These are phyloP conservation scores for Paraglomus occultum DNA, from an alignment of 192 early-diverging fungal genomes.

Conservation along the genomic window DNA sequence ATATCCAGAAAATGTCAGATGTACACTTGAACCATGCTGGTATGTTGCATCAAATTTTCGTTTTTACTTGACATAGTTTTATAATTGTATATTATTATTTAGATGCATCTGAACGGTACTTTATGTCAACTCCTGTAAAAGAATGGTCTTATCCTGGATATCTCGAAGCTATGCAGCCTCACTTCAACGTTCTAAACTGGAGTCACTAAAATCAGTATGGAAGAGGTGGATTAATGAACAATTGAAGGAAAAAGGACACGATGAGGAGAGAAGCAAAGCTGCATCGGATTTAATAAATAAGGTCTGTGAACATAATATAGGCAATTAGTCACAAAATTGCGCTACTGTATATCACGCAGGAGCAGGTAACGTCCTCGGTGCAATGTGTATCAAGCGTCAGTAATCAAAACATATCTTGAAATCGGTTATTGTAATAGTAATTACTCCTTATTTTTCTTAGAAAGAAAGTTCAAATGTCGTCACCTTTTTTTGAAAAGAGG, in stretches of 20 bases:
- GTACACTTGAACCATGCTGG: no score
- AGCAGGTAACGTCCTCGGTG: conserved; percentile 28
- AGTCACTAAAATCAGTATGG: not conserved
- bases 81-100: no score
- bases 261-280: conserved; percentile 3
- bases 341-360: conserved; percentile 22
- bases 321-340: not conserved
- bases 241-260: not conserved
- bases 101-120: conserved; percentile 16
- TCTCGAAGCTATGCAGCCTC: not conserved
- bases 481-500: conserved; percentile 13
- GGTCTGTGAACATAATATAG: not conserved
- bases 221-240: conserved; percentile 2
- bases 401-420: not conserved
- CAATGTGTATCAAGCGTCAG: conserved; percentile 19
- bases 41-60: no score
- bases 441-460: not conserved
- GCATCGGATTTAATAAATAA: conserved; percentile 12
- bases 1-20: no score
- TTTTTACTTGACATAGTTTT: no score
- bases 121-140: not conserved
- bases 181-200: not conserved
- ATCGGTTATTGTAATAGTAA: conserved; percentile 14
- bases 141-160: conserved; percentile 13
- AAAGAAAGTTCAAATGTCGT: not conserved